phyloP scores from a whole-genome alignment of 169 alveolate genomes.

The Eimeria acervulina region DNA sequence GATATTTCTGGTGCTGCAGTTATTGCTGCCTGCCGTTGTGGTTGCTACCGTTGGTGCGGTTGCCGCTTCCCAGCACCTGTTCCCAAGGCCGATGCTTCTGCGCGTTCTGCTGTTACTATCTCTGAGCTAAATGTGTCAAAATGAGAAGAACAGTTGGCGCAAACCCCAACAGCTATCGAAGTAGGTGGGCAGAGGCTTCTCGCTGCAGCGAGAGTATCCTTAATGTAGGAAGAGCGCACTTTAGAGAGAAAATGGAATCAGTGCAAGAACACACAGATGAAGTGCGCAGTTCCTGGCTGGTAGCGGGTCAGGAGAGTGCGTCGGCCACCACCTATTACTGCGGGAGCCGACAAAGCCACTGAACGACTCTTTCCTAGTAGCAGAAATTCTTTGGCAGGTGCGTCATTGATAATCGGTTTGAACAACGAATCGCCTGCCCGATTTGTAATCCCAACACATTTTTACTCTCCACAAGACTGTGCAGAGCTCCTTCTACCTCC shows the following conservation, averaged over 20 bases:
- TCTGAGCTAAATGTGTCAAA: too few relatives aligned
- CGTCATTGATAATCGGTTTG: not conserved
- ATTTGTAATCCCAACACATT: not conserved
- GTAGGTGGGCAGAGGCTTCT: too few relatives aligned
- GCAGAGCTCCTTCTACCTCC: too few relatives aligned
- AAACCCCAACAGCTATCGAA: too few relatives aligned
- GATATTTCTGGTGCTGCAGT: too few relatives aligned
- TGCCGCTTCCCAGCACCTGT: too few relatives aligned
- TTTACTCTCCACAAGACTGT: not conserved
- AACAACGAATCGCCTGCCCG: not conserved
- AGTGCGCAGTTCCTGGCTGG: not conserved
- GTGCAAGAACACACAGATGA: not conserved
- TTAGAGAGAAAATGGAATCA: not conserved
- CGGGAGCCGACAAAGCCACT: not conserved
- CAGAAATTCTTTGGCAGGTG: not conserved
- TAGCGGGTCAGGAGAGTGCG: not conserved
- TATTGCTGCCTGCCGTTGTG: too few relatives aligned
- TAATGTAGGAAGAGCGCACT: not conserved
- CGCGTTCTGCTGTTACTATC: too few relatives aligned
- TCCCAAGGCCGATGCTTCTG: too few relatives aligned
- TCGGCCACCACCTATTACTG: not conserved
- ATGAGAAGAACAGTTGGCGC: too few relatives aligned
- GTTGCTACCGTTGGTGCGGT: too few relatives aligned
- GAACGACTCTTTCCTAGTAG: not conserved
- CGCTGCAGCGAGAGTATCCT: not conserved